A percentile compares a stretch with the other conserved stretches of the same genome.
phyloP scores from a whole-genome alignment of 192 early-diverging fungal genomes.

The Gorgonomyces haynaldii region DNA sequence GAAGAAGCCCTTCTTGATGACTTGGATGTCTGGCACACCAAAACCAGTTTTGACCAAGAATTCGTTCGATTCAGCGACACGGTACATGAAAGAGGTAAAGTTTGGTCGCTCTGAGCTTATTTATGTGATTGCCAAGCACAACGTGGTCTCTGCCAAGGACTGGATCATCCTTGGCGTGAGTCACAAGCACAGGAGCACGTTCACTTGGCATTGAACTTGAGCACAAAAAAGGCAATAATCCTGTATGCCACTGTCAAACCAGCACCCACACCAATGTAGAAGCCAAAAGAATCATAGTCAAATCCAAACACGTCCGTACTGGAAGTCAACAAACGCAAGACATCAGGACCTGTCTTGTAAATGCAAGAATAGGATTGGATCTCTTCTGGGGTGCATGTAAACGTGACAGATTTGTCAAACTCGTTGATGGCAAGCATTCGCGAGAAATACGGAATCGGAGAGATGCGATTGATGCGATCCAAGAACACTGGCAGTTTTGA shows the following conservation, averaged over 20 bases:
- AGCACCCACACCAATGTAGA: constrained; percentile 14
- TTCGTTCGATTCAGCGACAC: constrained; percentile 21
- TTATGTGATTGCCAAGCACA: too few species aligned
- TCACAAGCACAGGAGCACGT: too few species aligned
- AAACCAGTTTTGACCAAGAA: constrained; percentile 33
- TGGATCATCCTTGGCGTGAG: too few species aligned
- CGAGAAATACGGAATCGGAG: constrained; percentile 20
- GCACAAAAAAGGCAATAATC: neutral
- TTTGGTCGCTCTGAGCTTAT: too few species aligned
- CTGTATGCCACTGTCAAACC: constrained; percentile 13
- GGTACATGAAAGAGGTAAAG: too few species aligned
- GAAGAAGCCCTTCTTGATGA: constrained; percentile 24
- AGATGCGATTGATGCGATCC: constrained; percentile 23
- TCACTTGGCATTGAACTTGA: neutral
- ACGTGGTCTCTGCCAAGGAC: too few species aligned
- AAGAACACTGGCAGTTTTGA: constrained; percentile 23
- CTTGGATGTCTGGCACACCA: constrained; percentile 20
- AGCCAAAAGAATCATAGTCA: neutral
- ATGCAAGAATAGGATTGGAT: constrained; percentile 8
- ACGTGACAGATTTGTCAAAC: constrained; percentile 5
- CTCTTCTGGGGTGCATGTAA: constrained; percentile 13
- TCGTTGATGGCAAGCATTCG: constrained; percentile 17
- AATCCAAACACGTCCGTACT: constrained; percentile 6
- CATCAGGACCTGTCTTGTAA: constrained; percentile 21
- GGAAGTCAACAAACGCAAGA: constrained; percentile 12